A percentile compares a stretch with the other conserved stretches of the same genome.
phyloP scores from a whole-genome alignment of 768 basidiomycete species.

The Termitomyces sp. region DNA sequence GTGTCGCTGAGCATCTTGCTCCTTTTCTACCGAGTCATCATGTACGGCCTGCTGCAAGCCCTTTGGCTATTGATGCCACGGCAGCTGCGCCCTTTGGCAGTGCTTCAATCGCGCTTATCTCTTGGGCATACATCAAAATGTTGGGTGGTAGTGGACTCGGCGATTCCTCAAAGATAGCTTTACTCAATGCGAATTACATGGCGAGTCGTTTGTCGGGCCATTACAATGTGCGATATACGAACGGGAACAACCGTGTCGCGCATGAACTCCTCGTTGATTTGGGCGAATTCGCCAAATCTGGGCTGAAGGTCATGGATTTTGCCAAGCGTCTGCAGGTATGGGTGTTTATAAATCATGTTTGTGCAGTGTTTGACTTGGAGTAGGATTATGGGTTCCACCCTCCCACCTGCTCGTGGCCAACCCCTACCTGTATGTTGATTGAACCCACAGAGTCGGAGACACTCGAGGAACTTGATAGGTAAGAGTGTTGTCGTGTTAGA shows the following conservation, averaged over 20 bases:
- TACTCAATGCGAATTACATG: conserved; percentile 98
- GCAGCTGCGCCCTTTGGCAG: conserved; percentile 93
- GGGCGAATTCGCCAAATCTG: conserved; percentile 88
- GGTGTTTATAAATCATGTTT: background rate
- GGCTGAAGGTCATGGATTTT: conserved; percentile 91
- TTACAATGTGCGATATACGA: conserved; percentile 87
- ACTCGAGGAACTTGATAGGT: conserved; percentile 89
- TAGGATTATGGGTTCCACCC: conserved; percentile 94
- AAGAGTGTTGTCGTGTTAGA: conserved; percentile 6
- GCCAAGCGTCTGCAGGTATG: conserved; percentile 88
- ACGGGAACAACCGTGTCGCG: conserved; percentile 86
- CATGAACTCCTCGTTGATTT: conserved; percentile 96
- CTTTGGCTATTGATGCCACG: conserved; percentile 79
- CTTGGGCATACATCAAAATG: conserved; percentile 99
- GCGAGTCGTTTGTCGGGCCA: conserved; percentile 79
- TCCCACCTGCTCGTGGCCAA: conserved; percentile 98
- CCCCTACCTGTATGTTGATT: conserved; percentile 94
- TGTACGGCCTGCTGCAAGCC: conserved; percentile 56
- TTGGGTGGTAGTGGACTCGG: conserved; percentile 90
- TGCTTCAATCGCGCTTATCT: conserved; percentile 91
- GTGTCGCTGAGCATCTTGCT: conserved; percentile 87
- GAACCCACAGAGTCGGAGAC: conserved; percentile 97
- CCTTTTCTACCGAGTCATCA: conserved; percentile 95
- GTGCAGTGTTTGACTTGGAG: background rate
- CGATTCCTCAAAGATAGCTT: conserved; percentile 79